These are phyloP conservation scores for Phyllosticta citrichinensis DNA, from an alignment of 2,329 filamentous ascomycete species.

Conservation along the genomic window DNA sequence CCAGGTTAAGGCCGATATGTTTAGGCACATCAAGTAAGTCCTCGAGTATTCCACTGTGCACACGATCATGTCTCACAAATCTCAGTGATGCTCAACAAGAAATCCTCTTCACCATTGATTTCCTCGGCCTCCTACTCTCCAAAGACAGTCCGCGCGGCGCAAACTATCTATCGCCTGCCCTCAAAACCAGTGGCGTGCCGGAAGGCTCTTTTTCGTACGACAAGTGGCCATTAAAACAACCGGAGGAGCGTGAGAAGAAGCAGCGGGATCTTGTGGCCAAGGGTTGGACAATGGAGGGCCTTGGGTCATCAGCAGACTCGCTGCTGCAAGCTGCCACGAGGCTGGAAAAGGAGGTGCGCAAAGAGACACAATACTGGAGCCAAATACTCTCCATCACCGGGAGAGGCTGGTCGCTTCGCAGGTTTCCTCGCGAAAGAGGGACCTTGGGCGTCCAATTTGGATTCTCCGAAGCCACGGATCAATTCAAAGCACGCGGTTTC, in stretches of 20 bases:
- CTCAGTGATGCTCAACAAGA: constrained; percentile 44
- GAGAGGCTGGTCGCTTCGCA: constrained; percentile 77
- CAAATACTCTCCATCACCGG: constrained; percentile 72
- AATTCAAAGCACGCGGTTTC: constrained; percentile 61
- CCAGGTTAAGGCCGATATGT: constrained; percentile 32
- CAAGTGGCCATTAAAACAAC: constrained; percentile 40
- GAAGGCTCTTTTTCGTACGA: constrained; percentile 64
- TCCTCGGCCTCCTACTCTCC: constrained; percentile 73
- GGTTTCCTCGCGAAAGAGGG: constrained; percentile 61
- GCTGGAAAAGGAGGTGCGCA: constrained; percentile 64
- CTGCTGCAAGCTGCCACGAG: constrained; percentile 62
- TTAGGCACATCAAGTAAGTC: constrained; percentile 29
- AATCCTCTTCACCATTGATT: constrained; percentile 64
- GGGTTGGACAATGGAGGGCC: constrained; percentile 70
- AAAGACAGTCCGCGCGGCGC: constrained; percentile 67
- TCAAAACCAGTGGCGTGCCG: constrained; percentile 58
- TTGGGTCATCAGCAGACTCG: constrained; percentile 64
- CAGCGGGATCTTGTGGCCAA: constrained; percentile 42
- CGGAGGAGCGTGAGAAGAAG: constrained; percentile 14
- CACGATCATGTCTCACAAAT: not conserved
- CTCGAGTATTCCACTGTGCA: not conserved
- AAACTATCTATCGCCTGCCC: constrained; percentile 57
- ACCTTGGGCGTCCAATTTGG: constrained; percentile 81
- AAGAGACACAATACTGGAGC: constrained; percentile 82
- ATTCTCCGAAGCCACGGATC: constrained; percentile 60